Percentiles rank a stretch among this genome's conserved stretches.
Conservation (phyloP, 495 filamentous ascomycete species). For the Cercophora sp. region DNA sequence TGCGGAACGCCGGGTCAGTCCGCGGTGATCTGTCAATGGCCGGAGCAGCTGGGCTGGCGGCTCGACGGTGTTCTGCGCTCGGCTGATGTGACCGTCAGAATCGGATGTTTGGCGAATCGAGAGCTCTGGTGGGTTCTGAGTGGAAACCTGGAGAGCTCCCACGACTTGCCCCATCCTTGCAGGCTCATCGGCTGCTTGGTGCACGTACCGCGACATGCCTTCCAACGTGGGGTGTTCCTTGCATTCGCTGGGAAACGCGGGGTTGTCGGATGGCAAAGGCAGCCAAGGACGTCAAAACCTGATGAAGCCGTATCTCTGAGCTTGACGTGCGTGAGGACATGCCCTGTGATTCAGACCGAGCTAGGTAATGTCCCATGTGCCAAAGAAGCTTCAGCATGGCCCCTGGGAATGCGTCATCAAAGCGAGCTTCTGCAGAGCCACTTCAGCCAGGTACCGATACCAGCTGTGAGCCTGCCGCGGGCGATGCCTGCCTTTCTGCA, state of each 20-base stretch:
- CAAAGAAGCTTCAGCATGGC: background rate
- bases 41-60: constrained; percentile 1
- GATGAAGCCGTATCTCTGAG: too few relatives aligned
- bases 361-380: background rate
- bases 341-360: constrained; percentile 12
- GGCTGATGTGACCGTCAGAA: constrained; percentile 24
- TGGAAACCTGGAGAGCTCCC: background rate
- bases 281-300: too few relatives aligned
- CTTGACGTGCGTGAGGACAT: too few relatives aligned
- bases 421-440: background rate
- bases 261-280: background rate
- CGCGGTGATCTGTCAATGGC: too few relatives aligned
- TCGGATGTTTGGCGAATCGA: constrained; percentile 21
- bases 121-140: background rate
- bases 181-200: background rate
- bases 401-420: background rate
- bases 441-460: background rate
- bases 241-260: constrained; percentile 7
- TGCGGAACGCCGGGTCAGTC: constrained; percentile 13
- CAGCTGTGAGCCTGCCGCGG: constrained; percentile 6
- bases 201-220: background rate
- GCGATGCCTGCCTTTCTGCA: too few relatives aligned
- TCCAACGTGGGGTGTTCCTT: constrained; percentile 5
- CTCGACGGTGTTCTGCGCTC: constrained; percentile 6
- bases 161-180: background rate